These are phyloP conservation scores for Tuber umbilicatum DNA, from an alignment of 495 filamentous ascomycete genomes.

Conservation along the genomic window DNA sequence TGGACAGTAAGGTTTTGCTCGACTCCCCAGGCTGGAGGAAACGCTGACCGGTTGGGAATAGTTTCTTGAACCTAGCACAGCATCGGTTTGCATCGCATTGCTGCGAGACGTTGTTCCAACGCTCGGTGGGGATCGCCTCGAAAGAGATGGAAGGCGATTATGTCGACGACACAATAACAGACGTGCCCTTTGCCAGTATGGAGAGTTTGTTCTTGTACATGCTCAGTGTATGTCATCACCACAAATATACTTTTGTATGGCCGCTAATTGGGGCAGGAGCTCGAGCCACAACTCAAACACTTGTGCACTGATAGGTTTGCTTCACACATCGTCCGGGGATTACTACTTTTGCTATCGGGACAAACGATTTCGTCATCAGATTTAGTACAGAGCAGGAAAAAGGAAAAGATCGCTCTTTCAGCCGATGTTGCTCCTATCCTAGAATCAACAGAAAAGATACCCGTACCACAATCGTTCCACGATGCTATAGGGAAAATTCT, in stretches of 20 bases:
- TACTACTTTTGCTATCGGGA: constrained; percentile 79
- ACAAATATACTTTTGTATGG: neutral
- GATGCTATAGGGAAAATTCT: constrained; percentile 70
- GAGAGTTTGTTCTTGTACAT: constrained; percentile 77
- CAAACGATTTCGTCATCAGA: constrained; percentile 53
- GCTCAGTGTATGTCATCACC: constrained; percentile 47
- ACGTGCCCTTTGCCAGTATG: constrained; percentile 54
- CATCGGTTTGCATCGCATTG: constrained; percentile 96
- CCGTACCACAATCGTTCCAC: constrained; percentile 72
- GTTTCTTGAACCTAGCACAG: constrained; percentile 77
- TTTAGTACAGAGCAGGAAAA: constrained; percentile 77
- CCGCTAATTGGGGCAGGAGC: constrained; percentile 47
- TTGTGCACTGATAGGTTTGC: constrained; percentile 82
- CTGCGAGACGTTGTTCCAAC: constrained; percentile 85
- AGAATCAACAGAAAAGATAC: constrained; percentile 45
- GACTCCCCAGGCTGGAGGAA: neutral
- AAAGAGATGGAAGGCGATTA: constrained; percentile 55
- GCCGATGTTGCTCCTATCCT: constrained; percentile 41
- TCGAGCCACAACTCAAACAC: constrained; percentile 75
- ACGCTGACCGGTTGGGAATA: constrained; percentile 32
- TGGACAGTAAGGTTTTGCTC: constrained; percentile 54
- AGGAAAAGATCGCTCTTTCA: constrained; percentile 63
- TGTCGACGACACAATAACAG: constrained; percentile 43
- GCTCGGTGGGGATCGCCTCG: constrained; percentile 69
- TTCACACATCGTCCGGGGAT: constrained; percentile 78